Conservation (phyloP, 495 filamentous ascomycete genomes). For the Monascus purpureus region DNA sequence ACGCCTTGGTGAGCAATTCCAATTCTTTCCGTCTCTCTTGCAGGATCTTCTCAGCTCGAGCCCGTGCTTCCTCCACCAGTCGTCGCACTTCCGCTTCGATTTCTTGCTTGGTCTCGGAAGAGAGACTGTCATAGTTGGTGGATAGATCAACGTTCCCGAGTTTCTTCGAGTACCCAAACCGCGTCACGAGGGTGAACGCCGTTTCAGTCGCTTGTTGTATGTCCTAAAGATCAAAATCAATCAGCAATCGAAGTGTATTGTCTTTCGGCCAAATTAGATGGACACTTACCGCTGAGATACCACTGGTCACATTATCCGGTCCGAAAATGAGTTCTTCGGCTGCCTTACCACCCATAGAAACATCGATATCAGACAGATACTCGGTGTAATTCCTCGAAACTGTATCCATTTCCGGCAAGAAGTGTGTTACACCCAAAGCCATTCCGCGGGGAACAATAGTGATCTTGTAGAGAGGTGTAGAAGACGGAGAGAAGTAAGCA, state of each 20-base stretch:
- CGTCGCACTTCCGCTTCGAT: constrained; percentile 80
- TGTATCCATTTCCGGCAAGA: constrained; percentile 79
- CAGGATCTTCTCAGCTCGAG: constrained; percentile 60
- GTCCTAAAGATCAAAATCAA: constrained; percentile 42
- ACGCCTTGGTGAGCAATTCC: constrained; percentile 70
- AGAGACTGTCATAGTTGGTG: constrained; percentile 64
- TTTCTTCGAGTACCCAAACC: constrained; percentile 73
- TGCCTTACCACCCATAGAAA: constrained; percentile 80
- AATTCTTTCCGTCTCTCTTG: constrained; percentile 62
- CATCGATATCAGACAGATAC: constrained; percentile 62
- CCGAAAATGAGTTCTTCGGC: constrained; percentile 92
- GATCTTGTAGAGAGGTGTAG: constrained; percentile 80
- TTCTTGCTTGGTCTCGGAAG: constrained; percentile 64
- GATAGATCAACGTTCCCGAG: constrained; percentile 82
- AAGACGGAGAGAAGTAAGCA: constrained; percentile 58
- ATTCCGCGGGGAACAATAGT: constrained; percentile 88
- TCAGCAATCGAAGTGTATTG: constrained; percentile 1
- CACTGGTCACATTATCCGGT: constrained; percentile 70
- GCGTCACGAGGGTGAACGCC: constrained; percentile 75
- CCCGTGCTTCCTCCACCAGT: constrained; percentile 66
- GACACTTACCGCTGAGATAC: constrained; percentile 53
- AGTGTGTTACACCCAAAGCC: constrained; percentile 70
- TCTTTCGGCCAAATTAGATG: background rate
- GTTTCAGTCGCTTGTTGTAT: constrained; percentile 63
- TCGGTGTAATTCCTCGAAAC: constrained; percentile 58